Conservation (phyloP, 2,329 filamentous ascomycete species). For the Trichoderma sp. region DNA sequence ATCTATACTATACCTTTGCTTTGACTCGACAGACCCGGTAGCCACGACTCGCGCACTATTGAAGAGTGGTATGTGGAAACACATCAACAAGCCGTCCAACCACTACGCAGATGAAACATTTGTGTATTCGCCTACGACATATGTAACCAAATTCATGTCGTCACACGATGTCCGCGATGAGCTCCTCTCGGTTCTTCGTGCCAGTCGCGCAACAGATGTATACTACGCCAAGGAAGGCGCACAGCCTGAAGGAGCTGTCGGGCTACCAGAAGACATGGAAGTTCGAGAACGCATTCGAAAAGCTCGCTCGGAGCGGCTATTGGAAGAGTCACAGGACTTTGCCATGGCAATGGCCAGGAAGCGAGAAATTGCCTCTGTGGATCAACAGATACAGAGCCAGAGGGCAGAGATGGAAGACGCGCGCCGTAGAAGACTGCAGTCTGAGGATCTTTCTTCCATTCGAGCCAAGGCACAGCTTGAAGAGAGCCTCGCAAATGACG, state of each 20-base stretch:
- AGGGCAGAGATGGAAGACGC: conserved; percentile 58
- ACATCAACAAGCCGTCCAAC: conserved; percentile 64
- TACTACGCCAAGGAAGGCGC: conserved; percentile 59
- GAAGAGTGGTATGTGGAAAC: conserved; percentile 67
- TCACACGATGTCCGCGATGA: conserved; percentile 45
- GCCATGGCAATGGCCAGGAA: conserved; percentile 51
- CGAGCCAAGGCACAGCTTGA: conserved; percentile 53
- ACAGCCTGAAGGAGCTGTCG: conserved; percentile 58
- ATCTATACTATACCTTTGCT: conserved; percentile 62
- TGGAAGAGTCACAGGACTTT: conserved; percentile 55
- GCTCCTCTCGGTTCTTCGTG: conserved; percentile 54
- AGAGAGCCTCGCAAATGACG: conserved; percentile 44
- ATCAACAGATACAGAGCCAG: conserved; percentile 54
- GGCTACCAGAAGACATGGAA: conserved; percentile 56
- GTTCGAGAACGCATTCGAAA: conserved; percentile 55
- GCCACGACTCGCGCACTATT: conserved; percentile 61
- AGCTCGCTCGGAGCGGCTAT: conserved; percentile 50
- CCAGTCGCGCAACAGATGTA: conserved; percentile 57
- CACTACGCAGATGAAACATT: conserved; percentile 55
- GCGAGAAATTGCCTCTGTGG: conserved; percentile 56
- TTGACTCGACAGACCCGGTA: conserved; percentile 60
- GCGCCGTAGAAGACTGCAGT: conserved; percentile 51
- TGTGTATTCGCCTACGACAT: conserved; percentile 68
- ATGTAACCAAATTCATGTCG: conserved; percentile 54
- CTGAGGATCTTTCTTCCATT: conserved; percentile 50